A percentile compares a stretch with the other conserved stretches of the same genome.
Evolutionary conservation across 2,329 filamentous ascomycete genomes (phyloP).

Genomic region (Penicillium sp.): DNA sequence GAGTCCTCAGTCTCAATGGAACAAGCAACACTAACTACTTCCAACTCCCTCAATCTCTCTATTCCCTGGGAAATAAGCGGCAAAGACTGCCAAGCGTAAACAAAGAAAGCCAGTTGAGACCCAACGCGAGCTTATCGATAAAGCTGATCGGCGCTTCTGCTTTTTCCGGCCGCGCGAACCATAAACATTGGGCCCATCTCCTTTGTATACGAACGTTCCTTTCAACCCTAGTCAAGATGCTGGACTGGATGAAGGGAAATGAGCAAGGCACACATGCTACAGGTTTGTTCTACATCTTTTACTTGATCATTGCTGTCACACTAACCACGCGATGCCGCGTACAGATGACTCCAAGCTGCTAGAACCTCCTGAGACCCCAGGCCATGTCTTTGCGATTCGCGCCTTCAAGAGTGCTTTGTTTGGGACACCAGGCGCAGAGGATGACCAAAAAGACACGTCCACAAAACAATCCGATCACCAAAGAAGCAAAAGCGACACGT

Average conservation of each 20-base stretch:
- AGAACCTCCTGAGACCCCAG: constrained; percentile 61
- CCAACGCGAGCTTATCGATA: constrained; percentile 8
- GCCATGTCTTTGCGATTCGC: constrained; percentile 63
- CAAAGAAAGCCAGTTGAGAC: not conserved
- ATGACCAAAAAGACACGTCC: constrained; percentile 30
- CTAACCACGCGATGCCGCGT: not conserved
- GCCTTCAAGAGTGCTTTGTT: constrained; percentile 64
- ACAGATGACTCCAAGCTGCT: constrained; percentile 51
- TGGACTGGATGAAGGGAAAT: constrained; percentile 28
- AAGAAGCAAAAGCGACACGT: constrained; percentile 20
- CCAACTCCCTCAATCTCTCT: too few species aligned
- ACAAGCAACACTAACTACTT: not conserved
- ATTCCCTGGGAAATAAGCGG: not conserved
- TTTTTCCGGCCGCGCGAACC: constrained; percentile 17
- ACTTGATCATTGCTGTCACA: not conserved
- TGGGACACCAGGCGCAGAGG: constrained; percentile 57
- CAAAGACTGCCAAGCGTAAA: constrained; percentile 2
- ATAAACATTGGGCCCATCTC: constrained; percentile 33
- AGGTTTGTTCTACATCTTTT: constrained; percentile 12
- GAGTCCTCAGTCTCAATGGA: too few species aligned
- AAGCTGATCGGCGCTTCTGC: constrained; percentile 12
- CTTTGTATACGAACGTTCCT: not conserved
- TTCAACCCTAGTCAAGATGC: constrained; percentile 13
- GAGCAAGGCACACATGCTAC: constrained; percentile 15
- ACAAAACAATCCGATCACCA: constrained; percentile 20